phyloP scores from a whole-genome alignment of 2,329 filamentous ascomycete species.

The Parastagonospora avenae region DNA sequence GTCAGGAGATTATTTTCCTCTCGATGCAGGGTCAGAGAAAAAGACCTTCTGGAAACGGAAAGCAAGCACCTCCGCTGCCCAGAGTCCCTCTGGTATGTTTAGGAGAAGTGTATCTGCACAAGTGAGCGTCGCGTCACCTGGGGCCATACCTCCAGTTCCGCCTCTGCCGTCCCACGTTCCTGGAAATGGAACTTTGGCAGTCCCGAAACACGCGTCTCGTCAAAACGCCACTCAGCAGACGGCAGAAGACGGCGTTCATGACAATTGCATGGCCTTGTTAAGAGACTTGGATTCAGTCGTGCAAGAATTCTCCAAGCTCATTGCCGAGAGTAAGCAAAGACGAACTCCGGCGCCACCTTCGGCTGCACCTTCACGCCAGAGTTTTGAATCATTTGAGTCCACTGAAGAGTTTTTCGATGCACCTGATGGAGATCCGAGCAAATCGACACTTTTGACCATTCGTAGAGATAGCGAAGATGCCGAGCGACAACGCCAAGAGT shows the following conservation, averaged over 20 bases:
- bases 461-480: constrained; percentile 67
- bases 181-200: constrained; percentile 36
- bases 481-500: constrained; percentile 39
- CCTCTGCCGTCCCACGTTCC: constrained; percentile 40
- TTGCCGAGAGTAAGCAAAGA: constrained; percentile 79
- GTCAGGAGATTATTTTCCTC: constrained; percentile 61
- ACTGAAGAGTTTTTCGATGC: constrained; percentile 96
- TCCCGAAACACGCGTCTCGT: constrained; percentile 43
- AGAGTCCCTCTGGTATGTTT: constrained; percentile 50
- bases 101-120: constrained; percentile 60
- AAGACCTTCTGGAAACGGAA: constrained; percentile 93
- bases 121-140: constrained; percentile 54
- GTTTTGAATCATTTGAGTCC: constrained; percentile 76
- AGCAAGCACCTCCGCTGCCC: constrained; percentile 60
- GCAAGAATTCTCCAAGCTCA: constrained; percentile 76
- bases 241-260: constrained; percentile 70
- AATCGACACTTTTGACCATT: constrained; percentile 75
- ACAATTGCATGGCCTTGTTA: constrained; percentile 82
- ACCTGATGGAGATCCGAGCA: constrained; percentile 58
- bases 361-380: constrained; percentile 59
- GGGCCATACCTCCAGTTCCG: constrained; percentile 40
- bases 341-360: constrained; percentile 60
- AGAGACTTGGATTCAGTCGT: constrained; percentile 84
- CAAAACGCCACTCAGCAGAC: constrained; percentile 48
- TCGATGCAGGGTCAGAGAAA: constrained; percentile 58